phyloP scores from a whole-genome alignment of 2,329 filamentous ascomycete genomes.

The Macrophomina tecta region DNA sequence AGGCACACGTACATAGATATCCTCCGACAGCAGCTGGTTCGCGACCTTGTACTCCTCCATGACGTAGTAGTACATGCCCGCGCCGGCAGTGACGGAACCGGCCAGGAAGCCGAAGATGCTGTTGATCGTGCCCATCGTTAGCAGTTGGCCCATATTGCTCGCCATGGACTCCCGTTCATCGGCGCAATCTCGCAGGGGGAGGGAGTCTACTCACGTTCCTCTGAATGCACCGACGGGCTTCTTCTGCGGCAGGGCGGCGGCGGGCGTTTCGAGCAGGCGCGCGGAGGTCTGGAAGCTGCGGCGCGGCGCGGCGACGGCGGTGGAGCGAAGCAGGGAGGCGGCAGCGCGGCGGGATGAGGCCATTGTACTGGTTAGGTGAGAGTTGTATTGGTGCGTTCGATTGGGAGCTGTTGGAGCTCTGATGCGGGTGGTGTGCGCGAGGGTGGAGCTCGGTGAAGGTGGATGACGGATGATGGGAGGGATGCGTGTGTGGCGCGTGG shows the following conservation, averaged over 20 bases:
- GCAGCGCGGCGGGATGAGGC: slow-evolving; percentile 51
- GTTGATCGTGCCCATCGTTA: slow-evolving; percentile 24
- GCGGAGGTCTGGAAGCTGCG: slow-evolving; percentile 49
- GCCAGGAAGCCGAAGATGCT: slow-evolving; percentile 93
- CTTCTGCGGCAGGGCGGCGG: slow-evolving; percentile 48
- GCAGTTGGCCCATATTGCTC: neutral
- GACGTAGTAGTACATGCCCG: slow-evolving; percentile 88
- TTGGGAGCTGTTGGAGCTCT: neutral
- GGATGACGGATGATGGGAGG: neutral
- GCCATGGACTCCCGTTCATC: neutral
- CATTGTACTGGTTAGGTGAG: slow-evolving; percentile 43
- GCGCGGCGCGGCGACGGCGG: slow-evolving; percentile 36
- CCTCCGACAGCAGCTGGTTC: slow-evolving; percentile 91
- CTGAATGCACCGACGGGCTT: slow-evolving; percentile 74
- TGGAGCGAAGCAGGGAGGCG: slow-evolving; percentile 40
- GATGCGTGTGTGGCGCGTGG: neutral
- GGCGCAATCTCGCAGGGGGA: neutral
- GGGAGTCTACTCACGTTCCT: slow-evolving; percentile 64
- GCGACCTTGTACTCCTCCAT: slow-evolving; percentile 91
- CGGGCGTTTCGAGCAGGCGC: slow-evolving; percentile 32
- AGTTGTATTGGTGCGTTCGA: neutral
- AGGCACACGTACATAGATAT: slow-evolving; percentile 83
- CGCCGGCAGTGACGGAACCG: slow-evolving; percentile 79
- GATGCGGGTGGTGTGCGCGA: neutral
- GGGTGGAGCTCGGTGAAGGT: slow-evolving; percentile 1